Conservation (phyloP, 2,329 filamentous ascomycete species). For the Colletotrichum sp. region DNA sequence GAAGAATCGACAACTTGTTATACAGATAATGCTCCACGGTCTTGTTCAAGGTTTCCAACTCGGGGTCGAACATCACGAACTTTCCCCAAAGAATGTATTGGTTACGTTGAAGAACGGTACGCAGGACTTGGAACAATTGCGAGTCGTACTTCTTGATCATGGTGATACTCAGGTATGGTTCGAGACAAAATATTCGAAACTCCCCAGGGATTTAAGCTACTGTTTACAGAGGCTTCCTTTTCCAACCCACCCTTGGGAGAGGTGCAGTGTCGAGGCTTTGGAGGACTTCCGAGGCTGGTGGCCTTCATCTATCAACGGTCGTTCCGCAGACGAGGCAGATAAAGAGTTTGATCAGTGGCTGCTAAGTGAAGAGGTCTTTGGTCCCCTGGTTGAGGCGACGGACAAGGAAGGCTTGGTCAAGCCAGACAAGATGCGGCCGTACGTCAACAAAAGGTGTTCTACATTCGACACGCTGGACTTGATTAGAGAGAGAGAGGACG, state of each 20-base stretch:
- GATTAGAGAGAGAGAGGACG: neutral
- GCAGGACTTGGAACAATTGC: neutral
- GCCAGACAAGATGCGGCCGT: neutral
- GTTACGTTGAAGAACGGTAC: neutral
- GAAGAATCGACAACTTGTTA: neutral
- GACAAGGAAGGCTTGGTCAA: neutral
- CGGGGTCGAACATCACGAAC: neutral
- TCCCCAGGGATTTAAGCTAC: neutral
- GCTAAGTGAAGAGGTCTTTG: neutral
- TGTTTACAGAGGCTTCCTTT: neutral
- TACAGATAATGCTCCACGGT: neutral
- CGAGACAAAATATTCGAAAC: neutral
- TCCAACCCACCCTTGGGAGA: neutral
- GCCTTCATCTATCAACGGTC: neutral
- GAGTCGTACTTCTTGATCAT: neutral
- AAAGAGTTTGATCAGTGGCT: neutral
- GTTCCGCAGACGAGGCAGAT: neutral
- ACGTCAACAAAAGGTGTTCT: neutral
- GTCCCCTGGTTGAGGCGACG: neutral
- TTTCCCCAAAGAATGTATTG: conserved; percentile 31
- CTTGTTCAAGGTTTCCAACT: neutral
- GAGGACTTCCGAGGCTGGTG: neutral
- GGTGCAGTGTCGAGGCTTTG: neutral
- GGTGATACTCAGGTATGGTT: neutral
- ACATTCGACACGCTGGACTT: neutral